A percentile compares a stretch with the other conserved stretches of the same genome.
phyloP scores from a whole-genome alignment of 192 early-diverging fungal species.

The Coemansia sp. region DNA sequence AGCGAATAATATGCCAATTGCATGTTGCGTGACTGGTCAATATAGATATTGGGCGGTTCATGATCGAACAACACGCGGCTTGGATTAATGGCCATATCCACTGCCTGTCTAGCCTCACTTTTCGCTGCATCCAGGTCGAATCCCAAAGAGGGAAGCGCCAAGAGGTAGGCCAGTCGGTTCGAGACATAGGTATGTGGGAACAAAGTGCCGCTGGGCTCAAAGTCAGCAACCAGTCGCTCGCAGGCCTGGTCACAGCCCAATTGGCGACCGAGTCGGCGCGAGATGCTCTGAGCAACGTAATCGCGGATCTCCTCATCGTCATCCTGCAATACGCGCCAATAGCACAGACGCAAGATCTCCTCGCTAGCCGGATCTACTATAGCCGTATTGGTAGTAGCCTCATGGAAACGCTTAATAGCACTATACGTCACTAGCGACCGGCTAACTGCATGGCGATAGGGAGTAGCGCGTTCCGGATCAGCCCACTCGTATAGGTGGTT shows the following conservation, averaged over 20 bases:
- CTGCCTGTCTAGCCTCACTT: neutral
- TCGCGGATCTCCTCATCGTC: slow-evolving; percentile 79
- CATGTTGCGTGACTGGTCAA: slow-evolving; percentile 70
- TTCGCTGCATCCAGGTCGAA: neutral
- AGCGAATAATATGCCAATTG: slow-evolving; percentile 58
- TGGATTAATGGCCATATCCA: slow-evolving; percentile 44
- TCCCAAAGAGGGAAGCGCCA: slow-evolving; percentile 1
- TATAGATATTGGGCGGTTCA: slow-evolving; percentile 75
- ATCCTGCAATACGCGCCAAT: slow-evolving; percentile 65
- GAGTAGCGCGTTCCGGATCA: slow-evolving; percentile 44
- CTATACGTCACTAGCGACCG: slow-evolving; percentile 49
- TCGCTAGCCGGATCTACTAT: slow-evolving; percentile 35
- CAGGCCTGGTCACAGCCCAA: slow-evolving; percentile 55
- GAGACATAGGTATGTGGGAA: slow-evolving; percentile 43
- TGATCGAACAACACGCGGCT: slow-evolving; percentile 74
- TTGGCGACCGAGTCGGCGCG: slow-evolving; percentile 42
- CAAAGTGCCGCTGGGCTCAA: slow-evolving; percentile 49
- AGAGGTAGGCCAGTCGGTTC: slow-evolving; percentile 34
- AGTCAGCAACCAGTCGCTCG: slow-evolving; percentile 60
- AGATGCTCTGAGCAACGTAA: slow-evolving; percentile 64
- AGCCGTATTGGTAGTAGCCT: slow-evolving; percentile 5
- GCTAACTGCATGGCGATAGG: slow-evolving; percentile 42
- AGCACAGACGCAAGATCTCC: slow-evolving; percentile 58
- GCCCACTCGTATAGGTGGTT: slow-evolving; percentile 50
- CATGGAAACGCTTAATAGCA: slow-evolving; percentile 34